These are phyloP conservation scores for Cryptococcus neoformans DNA, from an alignment of 1,284 basidiomycete genomes.

Conservation along the genomic window DNA sequence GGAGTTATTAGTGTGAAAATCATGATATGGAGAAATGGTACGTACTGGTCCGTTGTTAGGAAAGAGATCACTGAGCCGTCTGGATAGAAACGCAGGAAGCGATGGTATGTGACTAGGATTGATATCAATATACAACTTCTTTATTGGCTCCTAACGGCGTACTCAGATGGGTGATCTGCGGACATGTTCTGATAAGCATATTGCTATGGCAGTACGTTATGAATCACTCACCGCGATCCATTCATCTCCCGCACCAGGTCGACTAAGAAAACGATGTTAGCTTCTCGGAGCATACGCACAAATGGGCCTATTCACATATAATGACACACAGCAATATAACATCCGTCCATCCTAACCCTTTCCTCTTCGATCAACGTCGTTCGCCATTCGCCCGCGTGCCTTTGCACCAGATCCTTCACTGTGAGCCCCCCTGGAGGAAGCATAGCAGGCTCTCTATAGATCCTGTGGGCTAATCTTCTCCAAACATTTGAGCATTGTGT, in stretches of 20 bases:
- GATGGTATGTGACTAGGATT: constrained; percentile 48
- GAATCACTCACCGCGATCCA: constrained; percentile 70
- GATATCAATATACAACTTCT: neutral
- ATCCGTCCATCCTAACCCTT: constrained; percentile 75
- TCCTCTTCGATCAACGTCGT: constrained; percentile 76
- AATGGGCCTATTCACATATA: constrained; percentile 50
- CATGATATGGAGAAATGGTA: constrained; percentile 19
- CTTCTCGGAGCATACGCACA: too few species aligned
- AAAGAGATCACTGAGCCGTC: constrained; percentile 83
- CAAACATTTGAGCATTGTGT: constrained; percentile 67
- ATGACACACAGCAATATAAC: constrained; percentile 86
- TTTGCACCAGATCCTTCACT: constrained; percentile 51
- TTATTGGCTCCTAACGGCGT: constrained; percentile 5
- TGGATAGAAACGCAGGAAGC: constrained; percentile 76
- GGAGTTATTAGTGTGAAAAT: neutral
- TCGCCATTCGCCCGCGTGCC: constrained; percentile 64
- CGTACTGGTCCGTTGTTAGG: constrained; percentile 73
- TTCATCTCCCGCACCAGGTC: constrained; percentile 69
- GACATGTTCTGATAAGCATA: neutral
- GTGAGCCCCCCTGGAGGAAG: constrained; percentile 20
- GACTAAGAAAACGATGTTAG: constrained; percentile 51
- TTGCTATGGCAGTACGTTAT: neutral
- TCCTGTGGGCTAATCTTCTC: constrained; percentile 54
- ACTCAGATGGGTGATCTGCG: constrained; percentile 47
- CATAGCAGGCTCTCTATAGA: constrained; percentile 63